phyloP scores from a whole-genome alignment of 106 monocot species.

The Dendrobium catenatum region DNA sequence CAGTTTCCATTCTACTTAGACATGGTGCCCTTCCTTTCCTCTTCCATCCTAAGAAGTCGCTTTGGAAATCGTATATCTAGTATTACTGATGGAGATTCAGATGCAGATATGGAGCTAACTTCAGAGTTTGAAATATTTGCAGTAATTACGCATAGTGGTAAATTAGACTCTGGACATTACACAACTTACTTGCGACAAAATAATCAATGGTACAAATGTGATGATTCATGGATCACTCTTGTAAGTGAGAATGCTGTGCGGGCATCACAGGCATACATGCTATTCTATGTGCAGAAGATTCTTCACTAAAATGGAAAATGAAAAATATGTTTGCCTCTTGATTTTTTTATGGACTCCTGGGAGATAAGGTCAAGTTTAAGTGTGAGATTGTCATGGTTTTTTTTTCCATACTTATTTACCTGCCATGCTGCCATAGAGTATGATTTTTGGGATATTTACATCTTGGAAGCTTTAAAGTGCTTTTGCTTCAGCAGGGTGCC shows the following conservation, averaged over 20 bases:
- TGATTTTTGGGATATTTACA: neutral
- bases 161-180: conserved; percentile 85
- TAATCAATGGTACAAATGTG: conserved; percentile 90
- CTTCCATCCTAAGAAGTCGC: conserved; percentile 68
- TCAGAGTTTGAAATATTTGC: conserved; percentile 92
- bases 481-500: conserved; percentile 2
- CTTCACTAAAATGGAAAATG: conserved; percentile 63
- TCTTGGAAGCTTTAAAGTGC: neutral
- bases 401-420: neutral
- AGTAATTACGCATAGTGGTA: conserved; percentile 82
- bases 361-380: conserved; percentile 2
- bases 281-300: conserved; percentile 89
- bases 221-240: conserved; percentile 83
- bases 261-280: conserved; percentile 88
- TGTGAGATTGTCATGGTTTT: neutral
- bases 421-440: neutral
- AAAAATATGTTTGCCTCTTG: conserved; percentile 21
- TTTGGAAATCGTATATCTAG: conserved; percentile 71
- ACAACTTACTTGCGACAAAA: conserved; percentile 69
- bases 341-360: conserved; percentile 7
- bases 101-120: conserved; percentile 30
- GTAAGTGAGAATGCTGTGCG: conserved; percentile 74
- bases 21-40: conserved; percentile 75
- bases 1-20: conserved; percentile 87
- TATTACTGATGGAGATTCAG: conserved; percentile 39